These are phyloP conservation scores for Forsythia viridissima DNA, from an alignment of 257 asterid species.

Conservation along the genomic window DNA sequence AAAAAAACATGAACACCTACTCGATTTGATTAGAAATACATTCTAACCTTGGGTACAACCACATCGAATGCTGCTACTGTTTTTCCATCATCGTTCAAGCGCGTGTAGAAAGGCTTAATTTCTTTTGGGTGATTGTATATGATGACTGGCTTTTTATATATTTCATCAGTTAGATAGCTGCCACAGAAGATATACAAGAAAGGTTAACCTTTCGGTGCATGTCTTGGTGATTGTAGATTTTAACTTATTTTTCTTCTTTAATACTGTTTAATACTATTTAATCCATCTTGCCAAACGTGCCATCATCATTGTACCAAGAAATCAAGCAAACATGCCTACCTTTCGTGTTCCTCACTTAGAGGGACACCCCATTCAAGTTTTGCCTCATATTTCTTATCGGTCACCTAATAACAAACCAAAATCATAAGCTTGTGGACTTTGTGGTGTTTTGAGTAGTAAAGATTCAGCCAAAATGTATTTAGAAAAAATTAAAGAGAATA, in stretches of 20 bases:
- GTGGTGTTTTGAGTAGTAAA: neutral
- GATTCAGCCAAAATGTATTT: neutral
- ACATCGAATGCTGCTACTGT: conserved; percentile 81
- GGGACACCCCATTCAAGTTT: conserved; percentile 65
- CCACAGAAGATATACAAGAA: conserved; percentile 16
- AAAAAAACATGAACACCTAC: neutral
- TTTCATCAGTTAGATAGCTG: conserved; percentile 68
- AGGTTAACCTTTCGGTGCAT: neutral
- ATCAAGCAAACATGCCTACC: conserved; percentile 33
- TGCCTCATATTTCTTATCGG: conserved; percentile 38
- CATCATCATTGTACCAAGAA: neutral
- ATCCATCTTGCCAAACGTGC: neutral
- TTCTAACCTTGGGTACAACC: conserved; percentile 68
- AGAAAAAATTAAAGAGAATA: neutral
- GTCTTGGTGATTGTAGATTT: too few relatives aligned
- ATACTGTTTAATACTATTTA: neutral
- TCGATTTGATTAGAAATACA: neutral
- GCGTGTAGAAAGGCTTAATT: conserved; percentile 63
- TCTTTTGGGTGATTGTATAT: conserved; percentile 75
- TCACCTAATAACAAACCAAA: conserved; percentile 39
- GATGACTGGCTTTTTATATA: conserved; percentile 62
- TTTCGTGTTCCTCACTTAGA: conserved; percentile 81
- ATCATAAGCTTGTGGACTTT: neutral
- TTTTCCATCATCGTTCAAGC: conserved; percentile 61
- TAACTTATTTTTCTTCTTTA: too few relatives aligned